Percentiles rank a stretch among this genome's conserved stretches.
Conservation (phyloP, 2,329 filamentous ascomycete species). For the Pseudophaeomoniella oleicola region DNA sequence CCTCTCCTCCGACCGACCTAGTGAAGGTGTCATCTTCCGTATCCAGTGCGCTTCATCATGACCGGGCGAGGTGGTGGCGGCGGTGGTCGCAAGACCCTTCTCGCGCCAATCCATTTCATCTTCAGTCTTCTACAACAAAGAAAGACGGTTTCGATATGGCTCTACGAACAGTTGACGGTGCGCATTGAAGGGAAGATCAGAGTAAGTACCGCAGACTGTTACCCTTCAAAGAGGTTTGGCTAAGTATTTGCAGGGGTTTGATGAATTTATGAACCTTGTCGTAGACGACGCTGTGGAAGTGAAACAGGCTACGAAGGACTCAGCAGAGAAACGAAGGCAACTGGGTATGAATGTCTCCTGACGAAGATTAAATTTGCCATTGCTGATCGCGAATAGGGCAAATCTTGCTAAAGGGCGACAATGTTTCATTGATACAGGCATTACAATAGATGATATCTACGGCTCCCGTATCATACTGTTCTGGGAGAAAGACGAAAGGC, state of each 20-base stretch:
- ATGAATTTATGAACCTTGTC: slow-evolving; percentile 99
- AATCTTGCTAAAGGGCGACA: slow-evolving; percentile 78
- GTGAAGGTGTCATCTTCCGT: too few relatives aligned
- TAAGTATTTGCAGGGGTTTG: slow-evolving; percentile 58
- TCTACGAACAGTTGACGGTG: slow-evolving; percentile 89
- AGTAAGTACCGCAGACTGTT: slow-evolving; percentile 35
- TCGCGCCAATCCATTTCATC: slow-evolving; percentile 74
- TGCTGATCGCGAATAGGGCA: slow-evolving; percentile 42
- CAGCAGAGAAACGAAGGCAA: slow-evolving; percentile 62
- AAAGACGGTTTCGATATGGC: slow-evolving; percentile 82
- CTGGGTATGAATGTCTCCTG: too few relatives aligned
- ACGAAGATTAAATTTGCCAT: slow-evolving; percentile 1
- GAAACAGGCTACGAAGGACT: slow-evolving; percentile 54
- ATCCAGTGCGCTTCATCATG: slow-evolving; percentile 29
- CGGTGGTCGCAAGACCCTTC: slow-evolving; percentile 50
- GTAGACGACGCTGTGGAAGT: slow-evolving; percentile 93
- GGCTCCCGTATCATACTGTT: too few relatives aligned
- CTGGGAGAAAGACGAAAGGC: too few relatives aligned
- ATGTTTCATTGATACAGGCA: slow-evolving; percentile 65
- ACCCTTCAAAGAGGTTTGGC: slow-evolving; percentile 1
- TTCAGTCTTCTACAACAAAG: slow-evolving; percentile 82
- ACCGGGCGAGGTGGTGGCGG: slow-evolving; percentile 38
- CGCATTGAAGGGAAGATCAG: slow-evolving; percentile 94
- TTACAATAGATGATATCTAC: slow-evolving; percentile 20
- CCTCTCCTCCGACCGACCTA: too few relatives aligned